Conservation (phyloP, 768 basidiomycete species). For the Phylloporus arenicola region DNA sequence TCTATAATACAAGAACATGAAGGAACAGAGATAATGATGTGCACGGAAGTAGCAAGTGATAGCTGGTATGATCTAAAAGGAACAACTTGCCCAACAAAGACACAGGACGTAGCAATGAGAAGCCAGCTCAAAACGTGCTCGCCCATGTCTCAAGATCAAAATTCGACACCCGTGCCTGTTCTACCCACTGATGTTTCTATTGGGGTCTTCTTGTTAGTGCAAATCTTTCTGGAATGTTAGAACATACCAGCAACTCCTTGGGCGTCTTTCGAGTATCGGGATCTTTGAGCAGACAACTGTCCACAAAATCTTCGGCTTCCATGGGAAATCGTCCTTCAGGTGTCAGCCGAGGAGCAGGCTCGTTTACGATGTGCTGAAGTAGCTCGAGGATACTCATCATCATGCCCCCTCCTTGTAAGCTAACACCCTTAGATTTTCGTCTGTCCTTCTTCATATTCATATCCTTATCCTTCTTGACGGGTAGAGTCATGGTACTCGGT, state of each 20-base stretch:
- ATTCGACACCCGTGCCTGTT: slow-evolving; percentile 49
- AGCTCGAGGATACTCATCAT: slow-evolving; percentile 98
- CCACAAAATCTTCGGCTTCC: slow-evolving; percentile 80
- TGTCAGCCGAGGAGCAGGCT: slow-evolving; percentile 86
- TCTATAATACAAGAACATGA: slow-evolving; percentile 31
- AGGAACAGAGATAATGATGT: slow-evolving; percentile 28
- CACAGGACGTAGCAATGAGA: slow-evolving; percentile 9
- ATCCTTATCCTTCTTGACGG: slow-evolving; percentile 33
- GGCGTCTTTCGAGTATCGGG: slow-evolving; percentile 79
- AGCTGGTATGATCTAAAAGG: slow-evolving; percentile 22
- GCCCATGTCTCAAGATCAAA: slow-evolving; percentile 81
- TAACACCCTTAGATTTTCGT: slow-evolving; percentile 87
- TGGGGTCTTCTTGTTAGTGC: slow-evolving; percentile 7
- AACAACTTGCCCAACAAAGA: slow-evolving; percentile 2
- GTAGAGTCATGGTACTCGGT: slow-evolving; percentile 49
- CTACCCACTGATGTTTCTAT: slow-evolving; percentile 75
- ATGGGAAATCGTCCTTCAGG: slow-evolving; percentile 67
- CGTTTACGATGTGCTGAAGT: slow-evolving; percentile 97
- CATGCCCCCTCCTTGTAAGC: slow-evolving; percentile 89
- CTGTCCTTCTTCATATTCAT: slow-evolving; percentile 66
- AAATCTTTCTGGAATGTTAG: background rate
- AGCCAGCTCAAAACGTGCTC: slow-evolving; percentile 52
- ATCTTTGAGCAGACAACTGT: slow-evolving; percentile 88
- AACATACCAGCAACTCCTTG: slow-evolving; percentile 70
- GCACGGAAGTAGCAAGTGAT: slow-evolving; percentile 25